phyloP scores from a whole-genome alignment of 106 monocot genomes.

The Dendrobium nobile region DNA sequence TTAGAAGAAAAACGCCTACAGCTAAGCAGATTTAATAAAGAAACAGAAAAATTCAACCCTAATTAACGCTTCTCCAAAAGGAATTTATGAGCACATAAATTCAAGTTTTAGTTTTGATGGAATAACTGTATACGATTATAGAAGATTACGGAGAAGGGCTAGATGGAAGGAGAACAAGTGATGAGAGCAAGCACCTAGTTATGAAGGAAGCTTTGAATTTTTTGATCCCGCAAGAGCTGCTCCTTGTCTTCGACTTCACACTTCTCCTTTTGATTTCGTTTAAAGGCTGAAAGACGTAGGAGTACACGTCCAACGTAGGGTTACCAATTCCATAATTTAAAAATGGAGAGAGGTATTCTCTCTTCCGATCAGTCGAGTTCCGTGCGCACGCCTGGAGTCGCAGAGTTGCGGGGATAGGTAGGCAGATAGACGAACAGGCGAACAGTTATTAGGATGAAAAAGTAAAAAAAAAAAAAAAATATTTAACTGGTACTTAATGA shows the following conservation, averaged over 20 bases:
- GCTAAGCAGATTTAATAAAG: background rate
- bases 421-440: too few relatives aligned
- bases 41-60: background rate
- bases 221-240: constrained; percentile 2
- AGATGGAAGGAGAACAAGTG: background rate
- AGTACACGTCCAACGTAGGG: constrained; percentile 1
- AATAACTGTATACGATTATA: background rate
- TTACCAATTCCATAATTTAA: background rate
- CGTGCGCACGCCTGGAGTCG: too few relatives aligned
- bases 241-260: background rate
- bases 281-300: constrained; percentile 7
- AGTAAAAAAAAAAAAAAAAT: too few relatives aligned
- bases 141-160: background rate
- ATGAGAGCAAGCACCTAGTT: constrained; percentile 13
- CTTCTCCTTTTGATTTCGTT: background rate
- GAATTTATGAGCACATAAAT: background rate
- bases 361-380: too few relatives aligned
- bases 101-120: background rate
- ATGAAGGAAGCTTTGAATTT: background rate
- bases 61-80: background rate
- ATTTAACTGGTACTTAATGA: too few relatives aligned
- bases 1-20: background rate
- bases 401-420: too few relatives aligned
- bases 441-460: too few relatives aligned
- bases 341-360: background rate